Conservation (phyloP, 805 yeast species). For the Metschnikowia hibisci region DNA sequence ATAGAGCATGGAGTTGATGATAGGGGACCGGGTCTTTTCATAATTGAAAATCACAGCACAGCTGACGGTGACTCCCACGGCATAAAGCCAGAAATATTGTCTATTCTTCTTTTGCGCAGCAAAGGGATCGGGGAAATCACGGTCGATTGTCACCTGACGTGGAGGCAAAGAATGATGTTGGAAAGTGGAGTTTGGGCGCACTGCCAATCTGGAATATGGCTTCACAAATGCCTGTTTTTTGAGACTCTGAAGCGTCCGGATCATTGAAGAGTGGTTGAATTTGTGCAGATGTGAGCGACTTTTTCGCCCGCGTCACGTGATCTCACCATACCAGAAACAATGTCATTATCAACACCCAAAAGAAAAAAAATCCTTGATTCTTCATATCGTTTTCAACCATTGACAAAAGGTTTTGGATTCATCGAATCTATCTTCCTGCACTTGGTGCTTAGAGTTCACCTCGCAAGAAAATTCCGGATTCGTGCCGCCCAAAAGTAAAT, state of each 20-base stretch:
- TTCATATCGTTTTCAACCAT: no score
- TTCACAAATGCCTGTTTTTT: not conserved
- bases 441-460: not conserved
- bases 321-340: not conserved
- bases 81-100: constrained; percentile 47
- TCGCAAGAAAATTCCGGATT: not conserved
- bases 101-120: constrained; percentile 50
- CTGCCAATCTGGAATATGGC: not conserved
- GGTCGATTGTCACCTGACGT: constrained; percentile 54
- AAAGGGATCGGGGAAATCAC: constrained; percentile 79
- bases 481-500: not conserved
- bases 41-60: constrained; percentile 75
- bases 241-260: constrained; percentile 2
- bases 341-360: not conserved
- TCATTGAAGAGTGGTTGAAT: not conserved
- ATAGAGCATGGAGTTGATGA: constrained; percentile 81
- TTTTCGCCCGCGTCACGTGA: constrained; percentile 5
- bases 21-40: constrained; percentile 87
- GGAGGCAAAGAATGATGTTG: constrained; percentile 1
- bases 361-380: not conserved
- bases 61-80: constrained; percentile 35
- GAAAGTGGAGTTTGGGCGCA: constrained; percentile 1
- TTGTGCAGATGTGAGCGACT: not conserved
- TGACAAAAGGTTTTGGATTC: no score
- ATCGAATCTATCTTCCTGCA: no score